Percentiles rank a stretch among this genome's conserved stretches.
Conservation (phyloP, 768 basidiomycete species). For the Podaxis sp. region DNA sequence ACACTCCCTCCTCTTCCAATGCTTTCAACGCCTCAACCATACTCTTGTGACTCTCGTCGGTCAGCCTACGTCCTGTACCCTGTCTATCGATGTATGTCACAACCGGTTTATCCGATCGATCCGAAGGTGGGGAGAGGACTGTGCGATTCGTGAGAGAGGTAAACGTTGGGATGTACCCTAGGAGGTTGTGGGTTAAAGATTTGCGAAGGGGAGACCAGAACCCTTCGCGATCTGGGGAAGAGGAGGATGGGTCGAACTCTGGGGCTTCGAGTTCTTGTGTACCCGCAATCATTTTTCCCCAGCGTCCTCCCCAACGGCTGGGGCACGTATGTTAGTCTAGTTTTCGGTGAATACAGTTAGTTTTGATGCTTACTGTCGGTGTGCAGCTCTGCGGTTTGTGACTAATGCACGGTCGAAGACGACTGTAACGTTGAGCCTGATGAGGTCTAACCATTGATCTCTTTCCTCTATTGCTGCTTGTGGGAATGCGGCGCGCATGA, state of each 20-base stretch:
- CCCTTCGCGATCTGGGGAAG: slow-evolving; percentile 6
- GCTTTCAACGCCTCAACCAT: slow-evolving; percentile 23
- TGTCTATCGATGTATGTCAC: slow-evolving; percentile 67
- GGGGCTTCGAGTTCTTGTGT: slow-evolving; percentile 30
- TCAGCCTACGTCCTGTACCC: slow-evolving; percentile 22
- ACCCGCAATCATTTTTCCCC: slow-evolving; percentile 38
- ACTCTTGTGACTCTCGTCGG: slow-evolving; percentile 21
- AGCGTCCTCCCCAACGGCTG: slow-evolving; percentile 28
- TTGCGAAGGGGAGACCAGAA: slow-evolving; percentile 38
- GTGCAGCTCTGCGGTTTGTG: slow-evolving; percentile 63
- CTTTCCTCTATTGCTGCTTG: slow-evolving; percentile 53
- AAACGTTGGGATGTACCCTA: slow-evolving; percentile 30
- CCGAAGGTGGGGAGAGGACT: slow-evolving; percentile 16
- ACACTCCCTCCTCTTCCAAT: slow-evolving; percentile 24
- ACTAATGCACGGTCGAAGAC: slow-evolving; percentile 63
- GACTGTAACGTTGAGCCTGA: slow-evolving; percentile 43
- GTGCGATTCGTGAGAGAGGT: slow-evolving; percentile 15
- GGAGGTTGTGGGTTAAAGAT: slow-evolving; percentile 27
- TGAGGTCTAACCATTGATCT: slow-evolving; percentile 64
- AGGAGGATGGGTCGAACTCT: background rate
- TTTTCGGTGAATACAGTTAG: too few species aligned
- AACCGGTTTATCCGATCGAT: slow-evolving; percentile 23
- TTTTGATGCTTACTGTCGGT: slow-evolving; percentile 36
- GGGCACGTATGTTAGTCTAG: background rate
- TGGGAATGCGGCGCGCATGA: slow-evolving; percentile 68